Percentiles rank a stretch among this genome's conserved stretches.
Conservation (phyloP, 352 stramenopile species). For the Globisporangium cederbergense region DNA sequence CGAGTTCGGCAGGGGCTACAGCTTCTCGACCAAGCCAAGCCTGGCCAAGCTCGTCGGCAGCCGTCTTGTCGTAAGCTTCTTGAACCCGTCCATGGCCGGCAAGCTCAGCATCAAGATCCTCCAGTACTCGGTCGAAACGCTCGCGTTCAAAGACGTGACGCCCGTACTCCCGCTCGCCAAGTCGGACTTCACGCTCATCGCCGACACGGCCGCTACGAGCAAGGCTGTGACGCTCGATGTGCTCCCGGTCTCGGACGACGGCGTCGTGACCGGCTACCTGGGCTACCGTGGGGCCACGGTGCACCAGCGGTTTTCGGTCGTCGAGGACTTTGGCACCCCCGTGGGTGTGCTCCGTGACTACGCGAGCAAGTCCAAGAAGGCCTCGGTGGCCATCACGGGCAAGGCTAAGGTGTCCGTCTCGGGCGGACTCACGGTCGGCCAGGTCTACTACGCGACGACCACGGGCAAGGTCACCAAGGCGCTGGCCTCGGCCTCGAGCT, state of each 20-base stretch:
- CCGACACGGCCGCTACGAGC: constrained; percentile 9
- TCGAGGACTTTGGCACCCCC: constrained; percentile 41
- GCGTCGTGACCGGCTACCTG: constrained; percentile 43
- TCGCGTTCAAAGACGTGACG: constrained; percentile 46
- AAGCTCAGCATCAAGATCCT: constrained; percentile 46
- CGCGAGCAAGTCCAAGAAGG: constrained; percentile 23
- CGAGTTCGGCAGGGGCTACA: constrained; percentile 33
- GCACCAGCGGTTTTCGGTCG: constrained; percentile 41
- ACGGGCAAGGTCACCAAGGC: constrained; percentile 32
- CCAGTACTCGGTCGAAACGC: constrained; percentile 35
- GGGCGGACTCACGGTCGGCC: constrained; percentile 22
- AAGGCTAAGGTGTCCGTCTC: constrained; percentile 34
- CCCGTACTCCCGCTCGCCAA: constrained; percentile 39
- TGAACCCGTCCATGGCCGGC: constrained; percentile 48
- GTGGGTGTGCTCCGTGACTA: constrained; percentile 45
- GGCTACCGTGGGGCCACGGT: constrained; percentile 28
- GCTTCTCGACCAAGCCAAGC: constrained; percentile 37
- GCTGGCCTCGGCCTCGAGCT: constrained; percentile 5
- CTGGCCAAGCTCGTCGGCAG: constrained; percentile 39
- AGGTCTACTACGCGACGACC: constrained; percentile 63
- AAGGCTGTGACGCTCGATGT: constrained; percentile 38
- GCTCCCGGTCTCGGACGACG: constrained; percentile 39
- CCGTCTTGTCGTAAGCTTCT: constrained; percentile 59
- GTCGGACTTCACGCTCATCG: constrained; percentile 30
- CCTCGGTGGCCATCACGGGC: constrained; percentile 29